Percentiles rank a stretch among this genome's conserved stretches.
Evolutionary conservation across 2,329 filamentous ascomycete species (phyloP).

Genomic region (Colletotrichum higginsianum): DNA sequence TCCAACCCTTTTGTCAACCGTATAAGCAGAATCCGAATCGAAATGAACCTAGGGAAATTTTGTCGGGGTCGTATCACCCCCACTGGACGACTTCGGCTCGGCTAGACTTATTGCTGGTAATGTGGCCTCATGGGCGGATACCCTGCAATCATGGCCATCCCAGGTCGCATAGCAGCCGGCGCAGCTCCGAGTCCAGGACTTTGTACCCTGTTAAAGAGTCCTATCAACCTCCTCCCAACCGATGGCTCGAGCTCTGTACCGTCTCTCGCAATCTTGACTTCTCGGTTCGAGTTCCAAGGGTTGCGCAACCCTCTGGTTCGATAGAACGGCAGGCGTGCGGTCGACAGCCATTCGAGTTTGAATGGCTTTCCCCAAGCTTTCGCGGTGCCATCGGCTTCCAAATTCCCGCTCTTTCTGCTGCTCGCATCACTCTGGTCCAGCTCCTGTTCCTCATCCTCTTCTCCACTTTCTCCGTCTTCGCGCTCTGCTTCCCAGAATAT

Average conservation of each 20-base stretch:
- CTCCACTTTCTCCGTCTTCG: conserved; percentile 64
- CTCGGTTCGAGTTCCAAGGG: conserved; percentile 94
- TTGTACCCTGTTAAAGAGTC: conserved; percentile 79
- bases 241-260: conserved; percentile 92
- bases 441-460: conserved; percentile 66
- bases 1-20: conserved; percentile 10
- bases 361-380: conserved; percentile 94
- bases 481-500: conserved; percentile 95
- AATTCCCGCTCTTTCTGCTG: conserved; percentile 53
- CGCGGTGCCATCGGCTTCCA: conserved; percentile 60
- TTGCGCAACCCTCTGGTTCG: conserved; percentile 89
- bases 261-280: conserved; percentile 96
- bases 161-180: conserved; percentile 49
- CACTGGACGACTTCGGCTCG: neutral
- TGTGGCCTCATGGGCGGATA: conserved; percentile 55
- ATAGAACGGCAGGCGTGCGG: conserved; percentile 87
- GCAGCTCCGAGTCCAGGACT: conserved; percentile 51
- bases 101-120: conserved; percentile 50
- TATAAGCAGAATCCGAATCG: neutral
- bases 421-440: conserved; percentile 53
- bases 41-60: neutral
- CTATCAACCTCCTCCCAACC: conserved; percentile 82
- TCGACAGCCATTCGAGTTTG: conserved; percentile 91
- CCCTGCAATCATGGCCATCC: conserved; percentile 54
- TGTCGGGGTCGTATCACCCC: neutral